Conservation (phyloP, 2,329 filamentous ascomycete species). For the Metarhizium album region DNA sequence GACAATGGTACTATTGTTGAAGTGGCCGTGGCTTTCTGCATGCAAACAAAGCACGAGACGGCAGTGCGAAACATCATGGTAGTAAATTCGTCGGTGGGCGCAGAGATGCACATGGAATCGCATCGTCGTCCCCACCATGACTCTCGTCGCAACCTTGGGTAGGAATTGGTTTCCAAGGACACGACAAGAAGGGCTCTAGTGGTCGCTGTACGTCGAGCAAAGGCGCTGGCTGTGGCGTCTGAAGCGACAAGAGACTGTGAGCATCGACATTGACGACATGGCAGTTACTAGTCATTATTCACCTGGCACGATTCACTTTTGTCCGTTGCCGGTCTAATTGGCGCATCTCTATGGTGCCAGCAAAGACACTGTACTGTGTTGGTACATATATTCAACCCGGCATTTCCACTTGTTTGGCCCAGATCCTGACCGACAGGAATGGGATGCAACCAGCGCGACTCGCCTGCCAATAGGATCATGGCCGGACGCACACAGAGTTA, state of each 20-base stretch:
- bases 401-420: neutral
- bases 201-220: too few relatives aligned
- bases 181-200: too few relatives aligned
- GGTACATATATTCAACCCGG: neutral
- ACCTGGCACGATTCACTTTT: neutral
- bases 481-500: slow-evolving; percentile 3
- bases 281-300: too few relatives aligned
- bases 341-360: neutral
- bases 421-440: neutral
- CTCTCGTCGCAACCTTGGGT: neutral
- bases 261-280: too few relatives aligned
- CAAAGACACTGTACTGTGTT: neutral
- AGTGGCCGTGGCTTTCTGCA: too few relatives aligned
- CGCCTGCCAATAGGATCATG: slow-evolving; percentile 2
- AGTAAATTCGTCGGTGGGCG: too few relatives aligned
- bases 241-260: neutral
- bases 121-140: neutral
- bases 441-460: neutral
- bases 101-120: neutral
- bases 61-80: too few relatives aligned
- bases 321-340: neutral
- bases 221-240: neutral
- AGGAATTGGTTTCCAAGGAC: neutral
- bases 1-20: too few relatives aligned
- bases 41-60: too few relatives aligned